These are phyloP conservation scores for Populus tomentosa DNA, from an alignment of 441 rosid species.

Conservation along the genomic window DNA sequence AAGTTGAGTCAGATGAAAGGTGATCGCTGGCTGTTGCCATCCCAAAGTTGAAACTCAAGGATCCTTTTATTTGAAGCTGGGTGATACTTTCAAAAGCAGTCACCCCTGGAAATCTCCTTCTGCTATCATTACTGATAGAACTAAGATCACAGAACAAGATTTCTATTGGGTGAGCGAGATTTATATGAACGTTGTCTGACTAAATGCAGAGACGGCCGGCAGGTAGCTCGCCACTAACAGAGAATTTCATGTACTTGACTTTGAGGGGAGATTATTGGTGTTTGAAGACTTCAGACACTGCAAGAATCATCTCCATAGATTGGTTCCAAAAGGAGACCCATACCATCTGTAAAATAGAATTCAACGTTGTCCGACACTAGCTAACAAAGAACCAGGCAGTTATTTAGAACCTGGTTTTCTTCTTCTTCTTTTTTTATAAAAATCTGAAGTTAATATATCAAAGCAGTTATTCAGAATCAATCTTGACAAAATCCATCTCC, in stretches of 20 bases:
- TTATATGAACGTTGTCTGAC: neutral
- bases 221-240: neutral
- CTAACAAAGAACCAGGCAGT: too few relatives aligned
- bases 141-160: neutral
- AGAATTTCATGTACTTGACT: neutral
- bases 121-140: neutral
- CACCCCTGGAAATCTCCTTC: neutral
- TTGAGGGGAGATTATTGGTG: neutral
- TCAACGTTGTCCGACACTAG: too few relatives aligned
- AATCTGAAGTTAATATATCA: too few relatives aligned
- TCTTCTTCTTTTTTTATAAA: too few relatives aligned
- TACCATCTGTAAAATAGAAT: neutral
- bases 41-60: neutral
- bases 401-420: too few relatives aligned
- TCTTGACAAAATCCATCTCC: too few relatives aligned
- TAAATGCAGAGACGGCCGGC: neutral
- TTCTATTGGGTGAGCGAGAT: neutral
- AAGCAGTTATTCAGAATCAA: too few relatives aligned
- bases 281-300: neutral
- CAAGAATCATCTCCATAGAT: neutral
- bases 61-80: neutral
- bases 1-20: neutral
- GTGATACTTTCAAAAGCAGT: neutral
- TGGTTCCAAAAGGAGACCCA: neutral
- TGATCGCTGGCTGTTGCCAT: too few relatives aligned